phyloP scores from a whole-genome alignment of 2,329 filamentous ascomycete species.

The Colletotrichum aenigma region DNA sequence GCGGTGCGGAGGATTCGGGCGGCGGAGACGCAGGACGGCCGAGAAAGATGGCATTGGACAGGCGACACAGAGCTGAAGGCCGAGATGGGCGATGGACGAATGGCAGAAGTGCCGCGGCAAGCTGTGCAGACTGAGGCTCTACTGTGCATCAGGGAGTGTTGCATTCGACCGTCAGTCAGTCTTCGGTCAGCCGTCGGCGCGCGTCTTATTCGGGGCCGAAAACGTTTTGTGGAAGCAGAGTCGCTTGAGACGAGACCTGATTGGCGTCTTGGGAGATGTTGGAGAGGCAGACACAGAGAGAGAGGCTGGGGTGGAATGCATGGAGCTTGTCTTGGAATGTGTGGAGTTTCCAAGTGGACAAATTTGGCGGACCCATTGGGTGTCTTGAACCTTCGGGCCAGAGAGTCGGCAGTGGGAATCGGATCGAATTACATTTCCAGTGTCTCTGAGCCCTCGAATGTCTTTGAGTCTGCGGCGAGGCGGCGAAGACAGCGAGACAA shows the following conservation, averaged over 20 bases:
- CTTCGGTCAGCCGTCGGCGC: background rate
- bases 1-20: background rate
- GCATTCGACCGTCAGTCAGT: background rate
- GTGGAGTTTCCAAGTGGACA: background rate
- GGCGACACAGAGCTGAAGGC: background rate
- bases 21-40: background rate
- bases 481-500: background rate
- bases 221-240: background rate
- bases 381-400: background rate
- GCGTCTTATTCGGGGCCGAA: background rate
- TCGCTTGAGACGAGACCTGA: background rate
- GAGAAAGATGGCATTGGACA: background rate
- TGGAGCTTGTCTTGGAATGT: background rate
- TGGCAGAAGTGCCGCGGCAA: background rate
- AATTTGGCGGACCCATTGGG: background rate
- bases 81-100: background rate
- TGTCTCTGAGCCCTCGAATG: background rate
- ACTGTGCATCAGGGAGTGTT: background rate
- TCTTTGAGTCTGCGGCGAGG: background rate
- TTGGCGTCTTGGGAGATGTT: background rate
- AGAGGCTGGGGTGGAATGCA: background rate
- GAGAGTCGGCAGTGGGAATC: conserved; percentile 1
- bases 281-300: background rate
- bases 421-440: background rate
- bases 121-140: background rate